These are phyloP conservation scores for Exophiala bonariae DNA, from an alignment of 2,329 filamentous ascomycete genomes.

Conservation along the genomic window DNA sequence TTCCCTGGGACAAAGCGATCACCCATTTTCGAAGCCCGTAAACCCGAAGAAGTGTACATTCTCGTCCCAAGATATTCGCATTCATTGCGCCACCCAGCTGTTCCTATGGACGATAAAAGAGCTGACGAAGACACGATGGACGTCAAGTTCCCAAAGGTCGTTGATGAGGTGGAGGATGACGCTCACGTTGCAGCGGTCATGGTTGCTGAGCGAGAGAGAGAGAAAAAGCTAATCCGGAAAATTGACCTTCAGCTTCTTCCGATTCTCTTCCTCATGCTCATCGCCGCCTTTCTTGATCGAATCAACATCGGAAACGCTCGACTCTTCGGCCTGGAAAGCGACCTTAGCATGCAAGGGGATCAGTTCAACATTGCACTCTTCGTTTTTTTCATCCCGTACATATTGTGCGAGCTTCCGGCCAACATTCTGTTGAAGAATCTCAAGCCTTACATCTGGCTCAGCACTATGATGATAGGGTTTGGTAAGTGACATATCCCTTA, in stretches of 20 bases:
- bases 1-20: too few species aligned
- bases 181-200: too few species aligned
- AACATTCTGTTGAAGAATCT: conserved; percentile 44
- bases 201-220: neutral
- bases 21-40: too few species aligned
- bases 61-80: too few species aligned
- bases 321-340: conserved; percentile 1
- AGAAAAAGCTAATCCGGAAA: conserved; percentile 29
- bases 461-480: neutral
- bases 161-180: too few species aligned
- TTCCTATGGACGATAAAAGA: too few species aligned
- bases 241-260: conserved; percentile 32
- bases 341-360: conserved; percentile 1
- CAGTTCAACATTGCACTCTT: conserved; percentile 24
- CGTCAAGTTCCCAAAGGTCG: too few species aligned
- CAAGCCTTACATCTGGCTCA: conserved; percentile 3
- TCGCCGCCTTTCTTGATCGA: neutral
- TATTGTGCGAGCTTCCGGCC: conserved; percentile 40
- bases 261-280: conserved; percentile 13
- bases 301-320: conserved; percentile 6
- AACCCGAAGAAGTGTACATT: too few species aligned
- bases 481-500: too few species aligned
- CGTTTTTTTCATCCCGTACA: conserved; percentile 23
- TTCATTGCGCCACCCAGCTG: too few species aligned
- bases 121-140: too few species aligned